Conservation (phyloP, 75 land plant genomes). For the Pinus albicaulis region DNA sequence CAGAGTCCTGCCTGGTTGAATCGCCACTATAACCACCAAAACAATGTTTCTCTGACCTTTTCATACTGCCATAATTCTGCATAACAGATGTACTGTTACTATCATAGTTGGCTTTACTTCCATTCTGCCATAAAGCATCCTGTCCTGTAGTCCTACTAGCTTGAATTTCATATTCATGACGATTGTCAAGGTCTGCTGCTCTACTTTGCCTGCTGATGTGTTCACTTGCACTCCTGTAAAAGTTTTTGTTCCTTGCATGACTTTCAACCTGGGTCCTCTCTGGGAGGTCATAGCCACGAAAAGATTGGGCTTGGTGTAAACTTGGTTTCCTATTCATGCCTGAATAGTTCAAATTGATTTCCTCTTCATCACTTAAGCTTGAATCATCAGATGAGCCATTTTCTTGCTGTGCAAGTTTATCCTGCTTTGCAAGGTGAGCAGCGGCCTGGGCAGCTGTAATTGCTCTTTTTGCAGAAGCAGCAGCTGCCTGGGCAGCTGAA, state of each 20-base stretch:
- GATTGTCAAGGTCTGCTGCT: background rate
- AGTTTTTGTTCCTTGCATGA: background rate
- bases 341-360: background rate
- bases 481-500: conserved; percentile 79
- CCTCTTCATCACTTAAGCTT: conserved; percentile 8
- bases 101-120: background rate
- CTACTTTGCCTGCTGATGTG: background rate
- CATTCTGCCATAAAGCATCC: background rate
- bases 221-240: conserved; percentile 1
- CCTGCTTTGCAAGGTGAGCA: conserved; percentile 43
- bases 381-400: background rate
- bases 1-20: conserved; percentile 3
- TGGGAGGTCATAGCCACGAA: conserved; percentile 1
- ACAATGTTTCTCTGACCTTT: conserved; percentile 7
- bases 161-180: background rate
- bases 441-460: conserved; percentile 78
- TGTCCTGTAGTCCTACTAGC: background rate
- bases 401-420: conserved; percentile 9
- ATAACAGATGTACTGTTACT: conserved; percentile 10
- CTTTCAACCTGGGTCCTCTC: background rate
- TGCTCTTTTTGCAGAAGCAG: conserved; percentile 64
- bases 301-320: background rate
- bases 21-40: conserved; percentile 1
- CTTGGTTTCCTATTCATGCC: background rate
- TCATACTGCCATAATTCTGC: background rate